These are phyloP conservation scores for Heterobasidion occidentale DNA, from an alignment of 1,284 basidiomycete species.

Conservation along the genomic window DNA sequence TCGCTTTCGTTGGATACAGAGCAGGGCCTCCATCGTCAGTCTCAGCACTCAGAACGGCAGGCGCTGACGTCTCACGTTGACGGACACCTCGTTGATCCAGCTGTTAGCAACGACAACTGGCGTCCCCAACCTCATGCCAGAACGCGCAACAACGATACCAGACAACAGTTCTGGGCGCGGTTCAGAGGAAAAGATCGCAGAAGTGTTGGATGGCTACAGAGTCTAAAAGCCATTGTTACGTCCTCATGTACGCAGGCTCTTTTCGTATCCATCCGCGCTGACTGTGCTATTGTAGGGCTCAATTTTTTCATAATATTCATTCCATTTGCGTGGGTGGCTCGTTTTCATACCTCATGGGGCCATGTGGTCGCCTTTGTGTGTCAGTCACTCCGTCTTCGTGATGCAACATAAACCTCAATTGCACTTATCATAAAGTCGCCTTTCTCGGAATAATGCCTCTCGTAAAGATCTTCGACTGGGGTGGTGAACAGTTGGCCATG, in stretches of 20 bases:
- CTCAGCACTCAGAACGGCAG: neutral
- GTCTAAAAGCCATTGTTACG: conserved; percentile 34
- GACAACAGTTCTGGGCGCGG: conserved; percentile 31
- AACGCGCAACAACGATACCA: neutral
- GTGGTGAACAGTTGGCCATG: conserved; percentile 47
- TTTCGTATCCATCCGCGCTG: neutral
- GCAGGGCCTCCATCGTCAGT: neutral
- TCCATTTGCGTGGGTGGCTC: conserved; percentile 56
- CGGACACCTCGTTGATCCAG: neutral
- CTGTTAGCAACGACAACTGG: neutral
- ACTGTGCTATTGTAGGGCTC: conserved; percentile 31
- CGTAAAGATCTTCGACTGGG: conserved; percentile 46
- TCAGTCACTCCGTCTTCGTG: conserved; percentile 4
- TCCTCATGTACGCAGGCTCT: conserved; percentile 42
- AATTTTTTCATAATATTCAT: conserved; percentile 57
- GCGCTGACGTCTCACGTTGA: neutral
- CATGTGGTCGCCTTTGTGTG: conserved; percentile 13
- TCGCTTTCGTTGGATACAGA: neutral
- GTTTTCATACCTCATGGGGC: conserved; percentile 29
- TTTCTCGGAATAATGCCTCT: conserved; percentile 46
- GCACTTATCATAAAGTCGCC: conserved; percentile 22
- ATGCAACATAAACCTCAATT: neutral
- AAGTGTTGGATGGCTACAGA: conserved; percentile 36
- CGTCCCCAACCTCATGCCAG: neutral
- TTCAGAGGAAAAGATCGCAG: conserved; percentile 43